These are phyloP conservation scores for Spiraea crenata DNA, from an alignment of 331 rosid genomes.

Conservation along the genomic window DNA sequence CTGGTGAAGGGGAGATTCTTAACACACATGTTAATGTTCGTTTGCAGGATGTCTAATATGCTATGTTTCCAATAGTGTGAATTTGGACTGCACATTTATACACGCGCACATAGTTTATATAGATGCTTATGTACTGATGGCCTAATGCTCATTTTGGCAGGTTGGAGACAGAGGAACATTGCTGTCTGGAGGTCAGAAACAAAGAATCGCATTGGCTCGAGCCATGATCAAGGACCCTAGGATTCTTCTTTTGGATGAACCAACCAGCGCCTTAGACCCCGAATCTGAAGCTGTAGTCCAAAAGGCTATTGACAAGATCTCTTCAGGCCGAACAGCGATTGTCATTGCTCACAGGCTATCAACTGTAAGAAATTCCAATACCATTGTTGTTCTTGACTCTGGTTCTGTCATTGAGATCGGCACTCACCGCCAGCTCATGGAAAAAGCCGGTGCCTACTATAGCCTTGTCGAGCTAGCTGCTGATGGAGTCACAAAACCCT, in stretches of 20 bases:
- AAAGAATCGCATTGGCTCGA: slow-evolving; percentile 82
- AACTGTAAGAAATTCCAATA: slow-evolving; percentile 62
- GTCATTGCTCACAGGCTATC: slow-evolving; percentile 88
- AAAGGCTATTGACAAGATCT: slow-evolving; percentile 79
- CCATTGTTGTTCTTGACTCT: slow-evolving; percentile 70
- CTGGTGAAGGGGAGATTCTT: neutral
- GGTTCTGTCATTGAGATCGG: slow-evolving; percentile 79
- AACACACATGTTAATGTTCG: neutral
- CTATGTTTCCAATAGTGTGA: neutral
- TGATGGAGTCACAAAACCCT: slow-evolving; percentile 43
- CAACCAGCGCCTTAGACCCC: slow-evolving; percentile 87
- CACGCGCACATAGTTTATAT: neutral
- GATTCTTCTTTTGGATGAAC: slow-evolving; percentile 81
- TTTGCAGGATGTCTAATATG: neutral
- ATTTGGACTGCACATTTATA: neutral
- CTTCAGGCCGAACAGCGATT: slow-evolving; percentile 66
- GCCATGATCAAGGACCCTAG: slow-evolving; percentile 83
- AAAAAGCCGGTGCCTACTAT: slow-evolving; percentile 59
- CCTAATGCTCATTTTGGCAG: slow-evolving; percentile 35
- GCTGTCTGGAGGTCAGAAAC: slow-evolving; percentile 93
- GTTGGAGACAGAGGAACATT: slow-evolving; percentile 81
- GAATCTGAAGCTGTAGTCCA: slow-evolving; percentile 77
- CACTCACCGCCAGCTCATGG: slow-evolving; percentile 69
- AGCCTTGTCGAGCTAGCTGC: slow-evolving; percentile 78
- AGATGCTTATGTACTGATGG: neutral